Base-by-base conservation (phyloP, 805 yeast genomes). In the Wickerhamiella australiensis region DNA sequence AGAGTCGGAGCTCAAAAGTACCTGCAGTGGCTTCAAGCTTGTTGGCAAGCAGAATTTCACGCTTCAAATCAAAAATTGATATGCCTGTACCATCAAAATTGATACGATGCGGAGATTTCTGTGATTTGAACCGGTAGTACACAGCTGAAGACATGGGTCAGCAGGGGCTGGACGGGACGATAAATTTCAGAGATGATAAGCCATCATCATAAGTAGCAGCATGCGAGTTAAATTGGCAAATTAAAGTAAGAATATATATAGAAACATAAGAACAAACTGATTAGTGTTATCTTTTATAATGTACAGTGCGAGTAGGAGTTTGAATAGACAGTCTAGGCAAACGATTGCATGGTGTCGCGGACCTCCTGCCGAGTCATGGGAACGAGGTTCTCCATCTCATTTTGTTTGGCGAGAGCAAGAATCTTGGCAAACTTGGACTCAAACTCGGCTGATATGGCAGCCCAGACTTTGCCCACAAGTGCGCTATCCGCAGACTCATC, bases 51-150 rank as follows among this genome's bases (percentile, higher is more conserved):
- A 92, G 82, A 47, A 92, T 86, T 57, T 92, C 97, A 53, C 90
- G 79, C 66, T 92, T 92, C 53, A 92, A 69, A 61, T 92, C 99
- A 67, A 90, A 92, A 1, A 88, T 95, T 1, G 95, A 85, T 38
- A 92, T 78, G 25, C 97, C 96, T 0, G 98, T 90, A 18, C 98
- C 99, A 64, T 92, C 98, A 61, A 92, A 92, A 43, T 80, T 74
- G 23, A 92, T 77, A 40, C 94, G 75, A 0, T 84, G 78, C 25
- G 84, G 80, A 38, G 76, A 79, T 59, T 79, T 81, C 63, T 88
- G 96, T 13, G 95, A 90, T 53, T 78, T 69, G 65, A 92, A 90
- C 61, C 79, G 74, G 63, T 90, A 90, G 63, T 86, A 92, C 9
- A 90, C 84, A 2, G 85, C 81, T 12, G 95, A 85, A 7, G 94